A percentile compares a stretch with the other conserved stretches of the same genome.
These are phyloP conservation scores for Mrakia gelida DNA, from an alignment of 768 basidiomycete species.

Conservation along the genomic window DNA sequence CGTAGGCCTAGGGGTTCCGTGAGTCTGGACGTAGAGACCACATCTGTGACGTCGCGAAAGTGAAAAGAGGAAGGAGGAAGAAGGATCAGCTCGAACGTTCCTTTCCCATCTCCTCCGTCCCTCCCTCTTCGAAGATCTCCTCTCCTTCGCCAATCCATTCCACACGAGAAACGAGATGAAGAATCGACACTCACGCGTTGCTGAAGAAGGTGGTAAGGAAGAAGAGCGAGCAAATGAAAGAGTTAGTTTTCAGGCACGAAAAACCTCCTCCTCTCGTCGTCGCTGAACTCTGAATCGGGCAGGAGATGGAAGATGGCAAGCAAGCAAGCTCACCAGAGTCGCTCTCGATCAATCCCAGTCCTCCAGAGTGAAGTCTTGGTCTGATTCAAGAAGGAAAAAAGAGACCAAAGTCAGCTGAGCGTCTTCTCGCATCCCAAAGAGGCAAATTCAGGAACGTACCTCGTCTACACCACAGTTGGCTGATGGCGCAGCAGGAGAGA, in stretches of 20 bases:
- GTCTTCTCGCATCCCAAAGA: background rate
- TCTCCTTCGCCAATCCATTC: background rate
- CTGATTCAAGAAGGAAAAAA: background rate
- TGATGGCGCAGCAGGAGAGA: background rate
- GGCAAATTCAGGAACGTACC: background rate
- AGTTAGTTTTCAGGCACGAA: background rate
- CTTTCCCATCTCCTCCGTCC: background rate
- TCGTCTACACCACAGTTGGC: constrained; percentile 32
- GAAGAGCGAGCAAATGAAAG: background rate
- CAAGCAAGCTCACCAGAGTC: constrained; percentile 28
- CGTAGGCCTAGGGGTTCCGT: constrained; percentile 29
- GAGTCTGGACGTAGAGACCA: constrained; percentile 29
- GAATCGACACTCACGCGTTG: constrained; percentile 20
- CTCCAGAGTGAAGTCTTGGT: constrained; percentile 30
- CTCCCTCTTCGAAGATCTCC: background rate
- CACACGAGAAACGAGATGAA: too few species aligned
- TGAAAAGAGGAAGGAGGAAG: background rate
- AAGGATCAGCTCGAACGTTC: constrained; percentile 2
- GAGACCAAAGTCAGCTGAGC: background rate
- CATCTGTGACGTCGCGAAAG: background rate
- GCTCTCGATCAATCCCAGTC: constrained; percentile 27
- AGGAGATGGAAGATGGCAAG: background rate
- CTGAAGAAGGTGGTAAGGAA: background rate
- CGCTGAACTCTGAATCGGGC: background rate
- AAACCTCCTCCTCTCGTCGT: background rate